A percentile compares a stretch with the other conserved stretches of the same genome.
phyloP scores from a whole-genome alignment of 2,329 filamentous ascomycete genomes.

The Pestalotiopsis fici region DNA sequence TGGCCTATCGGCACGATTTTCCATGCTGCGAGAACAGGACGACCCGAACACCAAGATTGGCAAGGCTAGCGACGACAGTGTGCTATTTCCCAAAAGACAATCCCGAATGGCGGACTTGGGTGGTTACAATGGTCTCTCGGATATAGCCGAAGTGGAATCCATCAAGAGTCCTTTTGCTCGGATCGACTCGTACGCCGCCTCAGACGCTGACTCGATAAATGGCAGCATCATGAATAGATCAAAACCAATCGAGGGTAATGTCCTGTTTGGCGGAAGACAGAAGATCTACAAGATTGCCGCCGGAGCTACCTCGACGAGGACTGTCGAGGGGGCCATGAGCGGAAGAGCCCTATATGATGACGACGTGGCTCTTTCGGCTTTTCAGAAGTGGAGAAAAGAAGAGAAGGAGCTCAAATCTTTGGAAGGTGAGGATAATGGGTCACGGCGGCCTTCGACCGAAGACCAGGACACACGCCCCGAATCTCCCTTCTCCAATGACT shows the following conservation, averaged over 20 bases:
- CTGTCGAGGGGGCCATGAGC: constrained; percentile 50
- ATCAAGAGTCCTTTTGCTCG: constrained; percentile 64
- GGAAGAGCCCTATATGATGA: constrained; percentile 80
- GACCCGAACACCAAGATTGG: constrained; percentile 86
- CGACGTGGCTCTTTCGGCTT: constrained; percentile 80
- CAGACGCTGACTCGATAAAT: constrained; percentile 59
- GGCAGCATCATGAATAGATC: constrained; percentile 82
- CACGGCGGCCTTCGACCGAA: constrained; percentile 37
- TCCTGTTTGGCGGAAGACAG: constrained; percentile 90
- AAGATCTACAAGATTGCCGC: constrained; percentile 88
- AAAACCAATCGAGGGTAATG: constrained; percentile 85
- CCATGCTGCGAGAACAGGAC: constrained; percentile 94
- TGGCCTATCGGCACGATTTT: constrained; percentile 90
- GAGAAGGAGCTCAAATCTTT: constrained; percentile 53
- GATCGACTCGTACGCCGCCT: constrained; percentile 62
- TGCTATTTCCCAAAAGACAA: constrained; percentile 78
- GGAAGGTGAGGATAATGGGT: constrained; percentile 36
- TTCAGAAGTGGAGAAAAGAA: constrained; percentile 71
- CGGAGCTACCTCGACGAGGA: constrained; percentile 44
- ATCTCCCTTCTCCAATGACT: constrained; percentile 61
- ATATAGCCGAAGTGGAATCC: constrained; percentile 91
- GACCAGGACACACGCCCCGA: constrained; percentile 44
- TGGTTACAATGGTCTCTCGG: constrained; percentile 59
- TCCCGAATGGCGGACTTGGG: constrained; percentile 77
- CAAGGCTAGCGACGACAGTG: constrained; percentile 94